phyloP scores from a whole-genome alignment of 1,139 yeast species.

The Candida albicans region DNA sequence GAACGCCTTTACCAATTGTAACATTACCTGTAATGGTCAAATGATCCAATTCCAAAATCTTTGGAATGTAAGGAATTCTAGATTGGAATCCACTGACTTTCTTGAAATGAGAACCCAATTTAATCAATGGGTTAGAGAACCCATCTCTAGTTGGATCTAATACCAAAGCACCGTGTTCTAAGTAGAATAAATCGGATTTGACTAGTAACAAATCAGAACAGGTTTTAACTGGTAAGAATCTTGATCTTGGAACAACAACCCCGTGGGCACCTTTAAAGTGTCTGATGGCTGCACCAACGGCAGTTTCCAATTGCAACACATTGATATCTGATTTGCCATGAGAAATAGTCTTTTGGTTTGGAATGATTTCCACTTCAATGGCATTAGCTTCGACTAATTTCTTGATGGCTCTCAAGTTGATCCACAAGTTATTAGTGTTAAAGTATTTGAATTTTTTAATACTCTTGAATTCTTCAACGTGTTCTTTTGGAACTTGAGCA shows the following conservation, averaged over 20 bases:
- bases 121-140: slow-evolving; percentile 84
- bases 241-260: slow-evolving; percentile 95
- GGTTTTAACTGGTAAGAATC: slow-evolving; percentile 97
- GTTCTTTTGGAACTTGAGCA: slow-evolving; percentile 99
- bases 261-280: slow-evolving; percentile 96
- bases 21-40: slow-evolving; percentile 98
- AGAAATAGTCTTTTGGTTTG: slow-evolving; percentile 82
- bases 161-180: slow-evolving; percentile 89
- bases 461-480: slow-evolving; percentile 96
- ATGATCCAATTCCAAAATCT: slow-evolving; percentile 93
- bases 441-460: slow-evolving; percentile 97
- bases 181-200: slow-evolving; percentile 89
- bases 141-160: slow-evolving; percentile 88
- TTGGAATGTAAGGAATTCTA: slow-evolving; percentile 94
- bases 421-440: slow-evolving; percentile 98
- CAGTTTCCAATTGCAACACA: slow-evolving; percentile 95
- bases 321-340: slow-evolving; percentile 76
- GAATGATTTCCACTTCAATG: slow-evolving; percentile 90
- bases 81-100: slow-evolving; percentile 89
- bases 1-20: slow-evolving; percentile 82
- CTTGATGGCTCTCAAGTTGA: slow-evolving; percentile 90
- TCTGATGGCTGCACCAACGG: slow-evolving; percentile 98
- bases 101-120: slow-evolving; percentile 94
- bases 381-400: slow-evolving; percentile 84
- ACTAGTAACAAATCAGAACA: slow-evolving; percentile 92